Conservation (phyloP, 2,329 filamentous ascomycete species). For the Diaporthe aspalathi region DNA sequence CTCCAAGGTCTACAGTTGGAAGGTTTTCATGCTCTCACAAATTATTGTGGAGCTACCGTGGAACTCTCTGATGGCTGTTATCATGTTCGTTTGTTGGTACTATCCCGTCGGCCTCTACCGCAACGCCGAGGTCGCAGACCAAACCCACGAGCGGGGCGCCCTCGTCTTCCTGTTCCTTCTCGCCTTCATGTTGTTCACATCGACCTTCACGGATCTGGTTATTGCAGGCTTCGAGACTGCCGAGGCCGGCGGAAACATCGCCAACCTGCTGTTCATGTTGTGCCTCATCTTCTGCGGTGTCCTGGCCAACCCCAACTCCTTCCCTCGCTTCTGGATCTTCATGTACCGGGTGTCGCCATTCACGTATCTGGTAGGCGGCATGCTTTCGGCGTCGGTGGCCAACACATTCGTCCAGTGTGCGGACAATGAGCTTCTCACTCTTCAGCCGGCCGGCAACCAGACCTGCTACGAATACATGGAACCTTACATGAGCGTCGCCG, state of each 20-base stretch:
- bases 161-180: conserved; percentile 76
- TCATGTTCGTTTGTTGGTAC: conserved; percentile 77
- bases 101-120: conserved; percentile 74
- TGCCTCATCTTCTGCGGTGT: conserved; percentile 75
- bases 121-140: conserved; percentile 65
- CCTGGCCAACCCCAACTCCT: conserved; percentile 65
- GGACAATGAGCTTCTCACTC: conserved; percentile 70
- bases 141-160: conserved; percentile 67
- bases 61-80: conserved; percentile 72
- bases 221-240: conserved; percentile 74
- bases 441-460: conserved; percentile 65
- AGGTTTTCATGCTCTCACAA: conserved; percentile 74
- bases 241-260: conserved; percentile 74
- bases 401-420: conserved; percentile 71
- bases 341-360: conserved; percentile 79
- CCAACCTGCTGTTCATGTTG: conserved; percentile 73
- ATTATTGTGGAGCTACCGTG: conserved; percentile 78
- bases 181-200: conserved; percentile 74
- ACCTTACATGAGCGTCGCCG: conserved; percentile 55
- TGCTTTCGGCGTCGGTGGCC: conserved; percentile 73
- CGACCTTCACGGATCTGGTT: conserved; percentile 73
- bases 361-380: conserved; percentile 76
- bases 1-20: conserved; percentile 76
- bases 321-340: conserved; percentile 79
- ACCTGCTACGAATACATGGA: conserved; percentile 69